phyloP scores from a whole-genome alignment of 176 grass and related monocot genomes.

The Zizania latifolia region DNA sequence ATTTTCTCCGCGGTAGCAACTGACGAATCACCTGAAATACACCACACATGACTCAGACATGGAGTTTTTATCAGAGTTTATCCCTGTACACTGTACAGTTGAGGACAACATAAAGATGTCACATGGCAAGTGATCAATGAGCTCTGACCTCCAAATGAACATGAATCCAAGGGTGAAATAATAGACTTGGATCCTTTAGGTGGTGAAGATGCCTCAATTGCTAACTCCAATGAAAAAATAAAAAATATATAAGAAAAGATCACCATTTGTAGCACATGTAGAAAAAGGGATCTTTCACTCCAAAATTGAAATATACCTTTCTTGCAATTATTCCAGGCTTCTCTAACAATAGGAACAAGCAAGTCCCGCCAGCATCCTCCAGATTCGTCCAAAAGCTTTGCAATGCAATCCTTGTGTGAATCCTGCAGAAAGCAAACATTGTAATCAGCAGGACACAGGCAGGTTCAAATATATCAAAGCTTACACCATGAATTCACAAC shows the following conservation, averaged over 20 bases:
- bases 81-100: background rate
- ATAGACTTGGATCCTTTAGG: constrained; percentile 83
- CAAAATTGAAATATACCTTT: constrained; percentile 56
- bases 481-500: background rate
- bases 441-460: constrained; percentile 11
- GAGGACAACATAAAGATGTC: background rate
- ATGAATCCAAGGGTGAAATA: constrained; percentile 45
- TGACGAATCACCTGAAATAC: constrained; percentile 77
- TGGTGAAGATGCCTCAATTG: constrained; percentile 87
- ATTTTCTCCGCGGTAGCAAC: constrained; percentile 70
- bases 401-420: constrained; percentile 62
- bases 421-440: constrained; percentile 39
- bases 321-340: constrained; percentile 86
- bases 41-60: constrained; percentile 21
- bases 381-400: constrained; percentile 60
- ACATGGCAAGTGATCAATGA: background rate
- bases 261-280: background rate
- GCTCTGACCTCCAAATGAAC: constrained; percentile 59
- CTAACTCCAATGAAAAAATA: constrained; percentile 56
- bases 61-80: background rate
- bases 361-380: constrained; percentile 87
- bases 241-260: constrained; percentile 23
- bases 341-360: constrained; percentile 69
- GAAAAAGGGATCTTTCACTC: background rate
- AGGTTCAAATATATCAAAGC: constrained; percentile 21